Percentiles rank a stretch among this genome's conserved stretches.
phyloP scores from a whole-genome alignment of 2,329 filamentous ascomycete genomes.

The Phaeosphaeria sp. region DNA sequence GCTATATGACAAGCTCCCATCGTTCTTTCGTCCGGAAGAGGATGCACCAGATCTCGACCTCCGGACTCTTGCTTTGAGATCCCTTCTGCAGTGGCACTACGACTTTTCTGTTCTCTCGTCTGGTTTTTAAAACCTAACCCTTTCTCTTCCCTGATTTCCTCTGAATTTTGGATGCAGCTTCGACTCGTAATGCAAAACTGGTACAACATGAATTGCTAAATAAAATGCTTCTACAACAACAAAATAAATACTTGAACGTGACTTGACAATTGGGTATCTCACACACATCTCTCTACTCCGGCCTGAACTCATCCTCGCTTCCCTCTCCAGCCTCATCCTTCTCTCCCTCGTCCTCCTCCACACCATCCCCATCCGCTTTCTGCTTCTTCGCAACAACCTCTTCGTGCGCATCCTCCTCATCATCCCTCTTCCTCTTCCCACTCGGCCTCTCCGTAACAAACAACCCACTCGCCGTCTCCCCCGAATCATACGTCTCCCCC shows the following conservation, averaged over 20 bases:
- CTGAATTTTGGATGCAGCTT: too few species aligned
- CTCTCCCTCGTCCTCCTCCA: neutral
- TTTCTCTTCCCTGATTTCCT: too few species aligned
- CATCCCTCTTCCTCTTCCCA: neutral
- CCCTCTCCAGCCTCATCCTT: neutral
- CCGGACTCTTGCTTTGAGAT: too few species aligned
- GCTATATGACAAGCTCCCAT: neutral
- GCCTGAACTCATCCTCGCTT: neutral
- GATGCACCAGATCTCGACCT: too few species aligned
- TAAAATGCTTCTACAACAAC: too few species aligned
- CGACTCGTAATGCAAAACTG: too few species aligned
- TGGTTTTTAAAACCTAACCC: too few species aligned
- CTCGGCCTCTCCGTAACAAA: conserved; percentile 11
- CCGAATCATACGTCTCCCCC: conserved; percentile 7
- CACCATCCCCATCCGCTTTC: neutral
- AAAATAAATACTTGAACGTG: neutral
- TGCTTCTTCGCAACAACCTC: neutral
- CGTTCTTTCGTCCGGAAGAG: neutral
- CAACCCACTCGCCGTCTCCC: conserved; percentile 7
- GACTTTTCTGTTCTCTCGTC: too few species aligned
- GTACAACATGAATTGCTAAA: too few species aligned
- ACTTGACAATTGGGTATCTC: neutral
- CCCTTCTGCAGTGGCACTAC: too few species aligned
- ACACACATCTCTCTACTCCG: neutral
- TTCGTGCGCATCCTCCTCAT: neutral